Percentiles rank a stretch among this genome's conserved stretches.
phyloP scores from a whole-genome alignment of 345 rosid genomes.

The Acer campestre region DNA sequence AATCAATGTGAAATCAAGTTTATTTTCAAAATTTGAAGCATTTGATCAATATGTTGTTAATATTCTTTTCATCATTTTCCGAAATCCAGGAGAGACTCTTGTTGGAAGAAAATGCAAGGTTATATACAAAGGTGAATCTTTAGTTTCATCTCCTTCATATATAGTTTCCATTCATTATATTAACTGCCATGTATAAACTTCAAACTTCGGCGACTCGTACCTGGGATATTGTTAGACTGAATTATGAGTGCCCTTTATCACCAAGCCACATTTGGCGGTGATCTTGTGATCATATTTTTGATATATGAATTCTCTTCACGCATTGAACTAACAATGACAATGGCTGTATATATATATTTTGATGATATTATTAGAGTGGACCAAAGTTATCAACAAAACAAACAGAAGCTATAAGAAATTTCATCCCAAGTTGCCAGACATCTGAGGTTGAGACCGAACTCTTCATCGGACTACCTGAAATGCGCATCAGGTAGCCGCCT shows the following conservation, averaged over 20 bases:
- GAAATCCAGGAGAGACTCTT: slow-evolving; percentile 50
- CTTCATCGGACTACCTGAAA: slow-evolving; percentile 50
- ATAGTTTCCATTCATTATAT: background rate
- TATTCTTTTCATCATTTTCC: background rate
- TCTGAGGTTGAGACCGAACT: slow-evolving; percentile 53
- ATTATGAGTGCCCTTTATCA: too few relatives aligned
- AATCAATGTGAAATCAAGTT: background rate
- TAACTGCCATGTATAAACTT: background rate
- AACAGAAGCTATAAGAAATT: slow-evolving; percentile 14
- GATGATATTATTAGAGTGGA: background rate
- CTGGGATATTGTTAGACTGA: too few relatives aligned
- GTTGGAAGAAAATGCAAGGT: slow-evolving; percentile 46
- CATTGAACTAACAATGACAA: too few relatives aligned
- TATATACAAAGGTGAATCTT: slow-evolving; percentile 43
- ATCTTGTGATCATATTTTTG: too few relatives aligned
- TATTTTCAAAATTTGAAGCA: background rate
- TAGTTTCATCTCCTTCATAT: background rate
- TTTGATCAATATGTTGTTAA: background rate
- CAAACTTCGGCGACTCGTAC: background rate
- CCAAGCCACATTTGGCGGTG: too few relatives aligned
- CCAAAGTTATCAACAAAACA: slow-evolving; percentile 20
- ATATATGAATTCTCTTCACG: too few relatives aligned
- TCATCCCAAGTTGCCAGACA: slow-evolving; percentile 27
- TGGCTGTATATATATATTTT: background rate
- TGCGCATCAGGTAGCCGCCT: background rate